Evolutionary conservation across 2,329 filamentous ascomycete species (phyloP), one percentile per base, ranked within the genome.

Genomic region (Ilyonectria destructans): DNA sequence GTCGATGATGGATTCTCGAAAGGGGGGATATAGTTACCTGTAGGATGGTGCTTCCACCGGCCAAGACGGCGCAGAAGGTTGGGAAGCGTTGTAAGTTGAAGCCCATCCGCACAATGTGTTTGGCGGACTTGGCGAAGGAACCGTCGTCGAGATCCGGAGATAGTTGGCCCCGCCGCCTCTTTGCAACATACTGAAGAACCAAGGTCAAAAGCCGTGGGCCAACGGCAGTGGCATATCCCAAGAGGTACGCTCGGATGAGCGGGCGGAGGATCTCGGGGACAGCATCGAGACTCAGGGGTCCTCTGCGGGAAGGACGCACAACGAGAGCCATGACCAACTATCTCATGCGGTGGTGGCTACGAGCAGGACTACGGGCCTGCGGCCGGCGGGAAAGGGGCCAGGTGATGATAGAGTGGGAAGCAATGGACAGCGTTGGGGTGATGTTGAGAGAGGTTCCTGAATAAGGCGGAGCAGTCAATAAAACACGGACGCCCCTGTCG

Each of bases 41-140:
- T n/a, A 91, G 76, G n/a, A 91, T 77, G 26, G 88, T 89, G 69
- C 86, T 87, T 45, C 89, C 89, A 37, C 89, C 90, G 45, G 89
- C 86, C 10, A 91, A 79, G 7, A 85, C 82, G 8, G 89, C 89
- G 76, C 89, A 91, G 75, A 91, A 91, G 4, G 88, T 83, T 49
- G 90, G 88, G 74, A 91, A 91, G 9, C 89, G 84, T 67, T 86
- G 85, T 62, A 82, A 80, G 51, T 88, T 87, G 17, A 91, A 79
- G 3, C 87, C 88, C 8, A 83, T 83, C 46, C 79, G 80, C 37
- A 91, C 76, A 64, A 89, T 85, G 37, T 77, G 72, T n/a, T 75
- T 69, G 6, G 76, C 76, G 51, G 80, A 79, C 15, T 74, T 77
- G 17, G 77, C 65, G 60, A 84, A 82, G 15, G 77, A 74, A 19